Percentiles rank a stretch among this genome's conserved stretches.
phyloP scores from a whole-genome alignment of 2,329 filamentous ascomycete genomes.

The Xylogone sp. region DNA sequence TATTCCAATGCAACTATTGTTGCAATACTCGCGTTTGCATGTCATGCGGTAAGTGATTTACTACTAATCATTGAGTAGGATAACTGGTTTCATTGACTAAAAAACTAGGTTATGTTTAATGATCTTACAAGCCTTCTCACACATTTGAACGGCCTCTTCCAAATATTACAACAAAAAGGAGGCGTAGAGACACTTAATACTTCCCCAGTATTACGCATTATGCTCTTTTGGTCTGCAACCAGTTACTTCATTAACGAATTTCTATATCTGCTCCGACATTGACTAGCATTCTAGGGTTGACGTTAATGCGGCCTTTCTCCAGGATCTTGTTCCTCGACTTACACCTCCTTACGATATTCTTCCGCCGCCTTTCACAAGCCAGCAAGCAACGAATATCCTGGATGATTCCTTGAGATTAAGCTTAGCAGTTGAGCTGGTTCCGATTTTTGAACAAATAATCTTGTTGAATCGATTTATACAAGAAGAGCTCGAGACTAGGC shows the following conservation, averaged over 20 bases:
- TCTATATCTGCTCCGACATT: not conserved
- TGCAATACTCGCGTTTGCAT: conserved; percentile 8
- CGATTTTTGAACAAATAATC: not conserved
- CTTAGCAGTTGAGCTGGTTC: not conserved
- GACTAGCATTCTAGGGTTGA: conserved; percentile 5
- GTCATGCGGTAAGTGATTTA: conserved; percentile 6
- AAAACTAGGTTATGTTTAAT: conserved; percentile 9
- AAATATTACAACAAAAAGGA: conserved; percentile 7
- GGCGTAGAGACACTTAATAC: conserved; percentile 2
- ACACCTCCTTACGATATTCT: conserved; percentile 7
- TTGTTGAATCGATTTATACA: conserved; percentile 5
- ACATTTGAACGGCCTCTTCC: conserved; percentile 7
- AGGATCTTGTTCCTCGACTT: conserved; percentile 6
- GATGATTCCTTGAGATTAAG: not conserved
- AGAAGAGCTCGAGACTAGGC: not conserved
- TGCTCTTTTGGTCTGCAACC: conserved; percentile 11
- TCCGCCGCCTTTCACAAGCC: not conserved
- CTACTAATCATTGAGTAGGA: not conserved
- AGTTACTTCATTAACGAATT: not conserved
- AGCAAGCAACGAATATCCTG: not conserved
- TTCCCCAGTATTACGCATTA: conserved; percentile 5
- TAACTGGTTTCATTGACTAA: not conserved
- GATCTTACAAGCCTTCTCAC: conserved; percentile 4
- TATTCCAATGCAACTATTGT: conserved; percentile 6
- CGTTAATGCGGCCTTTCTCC: conserved; percentile 8